These are phyloP conservation scores for Hypoxylon sp. DNA, from an alignment of 2,329 filamentous ascomycete genomes.

Conservation along the genomic window DNA sequence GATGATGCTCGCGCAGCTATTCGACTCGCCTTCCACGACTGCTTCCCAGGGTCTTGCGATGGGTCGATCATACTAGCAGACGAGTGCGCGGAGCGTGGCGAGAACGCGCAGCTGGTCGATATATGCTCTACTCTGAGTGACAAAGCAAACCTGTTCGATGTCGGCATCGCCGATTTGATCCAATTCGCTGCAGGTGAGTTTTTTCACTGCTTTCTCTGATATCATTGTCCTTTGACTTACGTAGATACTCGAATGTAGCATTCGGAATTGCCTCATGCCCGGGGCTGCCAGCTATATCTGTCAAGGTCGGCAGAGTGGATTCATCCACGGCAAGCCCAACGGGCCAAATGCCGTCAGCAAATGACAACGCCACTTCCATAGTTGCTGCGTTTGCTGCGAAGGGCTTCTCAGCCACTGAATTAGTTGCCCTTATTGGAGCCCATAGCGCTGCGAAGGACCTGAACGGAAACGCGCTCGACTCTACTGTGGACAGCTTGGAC, in stretches of 20 bases:
- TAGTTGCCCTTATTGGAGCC: slow-evolving; percentile 50
- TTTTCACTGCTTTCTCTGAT: background rate
- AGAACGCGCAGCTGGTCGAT: slow-evolving; percentile 48
- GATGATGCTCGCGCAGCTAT: slow-evolving; percentile 51
- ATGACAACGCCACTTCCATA: slow-evolving; percentile 37
- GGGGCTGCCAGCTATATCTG: slow-evolving; percentile 45
- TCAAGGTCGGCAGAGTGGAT: slow-evolving; percentile 50
- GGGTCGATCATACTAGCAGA: slow-evolving; percentile 51
- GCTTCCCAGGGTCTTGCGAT: slow-evolving; percentile 52
- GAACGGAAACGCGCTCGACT: slow-evolving; percentile 47
- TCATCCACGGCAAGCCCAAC: slow-evolving; percentile 42
- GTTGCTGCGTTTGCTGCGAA: slow-evolving; percentile 45
- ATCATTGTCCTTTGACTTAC: background rate
- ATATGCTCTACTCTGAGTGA: slow-evolving; percentile 48
- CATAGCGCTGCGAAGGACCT: slow-evolving; percentile 50
- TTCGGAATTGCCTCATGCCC: slow-evolving; percentile 48
- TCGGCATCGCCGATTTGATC: slow-evolving; percentile 51
- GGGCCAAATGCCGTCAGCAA: slow-evolving; percentile 44
- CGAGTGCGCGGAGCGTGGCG: slow-evolving; percentile 49
- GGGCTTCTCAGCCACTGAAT: slow-evolving; percentile 48
- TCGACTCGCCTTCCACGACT: slow-evolving; percentile 52
- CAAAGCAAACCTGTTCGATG: slow-evolving; percentile 46
- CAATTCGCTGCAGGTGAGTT: slow-evolving; percentile 53
- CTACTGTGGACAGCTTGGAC: slow-evolving; percentile 46
- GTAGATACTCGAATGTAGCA: slow-evolving; percentile 33